Evolutionary conservation across 257 asterid genomes (phyloP), one percentile per base, ranked within the genome.

Genomic region (Capsicum rhomboideum): DNA sequence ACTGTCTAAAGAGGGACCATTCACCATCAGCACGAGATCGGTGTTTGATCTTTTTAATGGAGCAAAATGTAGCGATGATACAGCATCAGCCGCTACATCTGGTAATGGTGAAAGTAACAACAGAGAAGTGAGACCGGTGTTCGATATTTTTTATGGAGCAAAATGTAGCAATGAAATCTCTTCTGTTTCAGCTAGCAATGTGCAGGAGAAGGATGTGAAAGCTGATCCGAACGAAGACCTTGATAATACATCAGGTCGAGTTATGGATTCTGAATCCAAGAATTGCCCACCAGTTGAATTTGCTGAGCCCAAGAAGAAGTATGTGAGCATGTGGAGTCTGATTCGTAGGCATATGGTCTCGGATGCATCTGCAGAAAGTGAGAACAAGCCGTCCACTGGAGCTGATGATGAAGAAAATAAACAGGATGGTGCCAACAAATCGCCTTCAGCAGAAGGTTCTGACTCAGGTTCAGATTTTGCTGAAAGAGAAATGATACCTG

Each of bases 271-370:
- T 11, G 86, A 78, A 82, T 49, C 58, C 20, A 29, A 81, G 49
- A 68, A 69, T 42, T 79, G 40, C 8, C 79, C 28, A 46, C 84
- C 28, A 77, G 61, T 14, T 28, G 55, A 42, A 82, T 83, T 53
- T 79, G 40, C 82, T 59, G 61, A 82, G 54, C 59, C 82, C 52
- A 84, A 85, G 49, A 83, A 81, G 79, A 86, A 82, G 75, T 79
- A 80, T 63, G 52, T 83, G 72, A 90, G 86, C 86, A 85, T 88
- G 91, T 90, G 92, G 92, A 83, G 86, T 63, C 23, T 86, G 79
- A 86, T 90, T 80, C 90, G 88, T 49, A 82, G 56, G 83, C 88
- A 88, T 78, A 88, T 89, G 90, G 71, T 53, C 28, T 79, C 89
- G 17, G 83, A 85, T 40, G 69, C 82, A 83, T 79, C 86, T 17